Percentiles rank a stretch among this genome's conserved stretches.
phyloP scores from a whole-genome alignment of 2,329 filamentous ascomycete species.

The Fusarium cicatricum region DNA sequence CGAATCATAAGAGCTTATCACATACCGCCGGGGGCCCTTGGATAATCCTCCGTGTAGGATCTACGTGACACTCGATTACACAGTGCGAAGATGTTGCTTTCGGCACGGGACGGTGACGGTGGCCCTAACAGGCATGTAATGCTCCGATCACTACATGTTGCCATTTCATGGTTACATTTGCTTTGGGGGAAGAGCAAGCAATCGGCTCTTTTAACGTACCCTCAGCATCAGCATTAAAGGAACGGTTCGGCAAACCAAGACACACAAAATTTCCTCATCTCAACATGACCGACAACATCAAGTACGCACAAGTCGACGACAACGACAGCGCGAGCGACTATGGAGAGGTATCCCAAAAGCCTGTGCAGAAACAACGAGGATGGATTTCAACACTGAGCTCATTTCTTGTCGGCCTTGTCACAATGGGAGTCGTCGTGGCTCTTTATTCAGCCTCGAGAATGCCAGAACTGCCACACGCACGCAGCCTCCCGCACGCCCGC shows the following conservation, averaged over 20 bases:
- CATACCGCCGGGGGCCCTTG: too few species aligned
- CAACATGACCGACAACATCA: neutral
- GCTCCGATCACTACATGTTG: neutral
- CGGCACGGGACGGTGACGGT: too few species aligned
- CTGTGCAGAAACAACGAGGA: too few species aligned
- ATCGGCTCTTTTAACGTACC: neutral
- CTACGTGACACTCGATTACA: neutral
- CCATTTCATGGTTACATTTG: neutral
- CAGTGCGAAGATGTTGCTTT: neutral
- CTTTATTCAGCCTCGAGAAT: neutral
- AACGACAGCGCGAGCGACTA: neutral
- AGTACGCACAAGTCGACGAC: neutral
- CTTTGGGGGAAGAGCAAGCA: neutral
- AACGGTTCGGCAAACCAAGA: neutral
- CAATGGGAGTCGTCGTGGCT: neutral
- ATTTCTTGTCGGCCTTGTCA: neutral
- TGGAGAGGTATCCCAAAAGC: neutral
- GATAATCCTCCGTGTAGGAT: too few species aligned
- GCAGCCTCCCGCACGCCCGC: neutral
- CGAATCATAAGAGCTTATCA: too few species aligned
- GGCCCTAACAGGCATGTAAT: neutral
- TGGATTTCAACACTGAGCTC: neutral
- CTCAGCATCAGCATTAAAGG: neutral
- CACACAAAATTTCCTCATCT: neutral
- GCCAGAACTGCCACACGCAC: neutral